A percentile compares a stretch with the other conserved stretches of the same genome.
Conservation (phyloP, 805 yeast species). For the Hanseniaspora jakobsenii region DNA sequence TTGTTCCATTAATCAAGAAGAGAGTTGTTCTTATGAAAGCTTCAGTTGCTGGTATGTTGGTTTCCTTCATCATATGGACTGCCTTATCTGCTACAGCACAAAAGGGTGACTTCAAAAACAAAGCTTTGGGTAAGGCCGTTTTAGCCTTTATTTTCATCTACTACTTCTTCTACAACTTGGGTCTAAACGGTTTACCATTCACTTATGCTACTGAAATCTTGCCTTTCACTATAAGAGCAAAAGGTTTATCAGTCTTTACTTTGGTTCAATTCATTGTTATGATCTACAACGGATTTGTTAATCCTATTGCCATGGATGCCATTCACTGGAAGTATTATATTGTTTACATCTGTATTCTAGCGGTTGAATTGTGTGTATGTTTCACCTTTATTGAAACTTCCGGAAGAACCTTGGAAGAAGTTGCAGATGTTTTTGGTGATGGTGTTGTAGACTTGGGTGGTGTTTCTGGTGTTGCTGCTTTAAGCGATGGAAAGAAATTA, state of each 20-base stretch:
- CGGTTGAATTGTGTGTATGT: conserved; percentile 26
- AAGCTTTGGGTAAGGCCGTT: conserved; percentile 35
- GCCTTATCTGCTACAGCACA: conserved; percentile 37
- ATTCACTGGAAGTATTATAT: conserved; percentile 31
- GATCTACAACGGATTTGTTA: conserved; percentile 29
- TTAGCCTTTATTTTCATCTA: conserved; percentile 41
- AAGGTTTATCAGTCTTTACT: conserved; percentile 23
- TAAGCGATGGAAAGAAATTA: conserved; percentile 16
- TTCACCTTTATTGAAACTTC: conserved; percentile 31
- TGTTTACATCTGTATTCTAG: conserved; percentile 27
- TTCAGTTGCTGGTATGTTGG: conserved; percentile 30
- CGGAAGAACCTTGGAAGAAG: conserved; percentile 32
- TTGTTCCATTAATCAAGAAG: conserved; percentile 28
- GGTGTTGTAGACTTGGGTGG: conserved; percentile 17
- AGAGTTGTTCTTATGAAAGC: conserved; percentile 28
- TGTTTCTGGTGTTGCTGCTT: conserved; percentile 14
- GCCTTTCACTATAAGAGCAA: conserved; percentile 28
- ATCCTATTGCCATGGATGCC: conserved; percentile 31
- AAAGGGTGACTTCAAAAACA: conserved; percentile 32
- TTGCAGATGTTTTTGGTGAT: conserved; percentile 29
- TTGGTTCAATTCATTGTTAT: conserved; percentile 22
- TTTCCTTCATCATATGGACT: conserved; percentile 35
- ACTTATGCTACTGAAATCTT: conserved; percentile 36
- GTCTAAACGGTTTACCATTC: conserved; percentile 36
- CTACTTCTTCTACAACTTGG: conserved; percentile 34